Evolutionary conservation across 2,329 filamentous ascomycete species (phyloP).

Genomic region (Claviceps citrina): DNA sequence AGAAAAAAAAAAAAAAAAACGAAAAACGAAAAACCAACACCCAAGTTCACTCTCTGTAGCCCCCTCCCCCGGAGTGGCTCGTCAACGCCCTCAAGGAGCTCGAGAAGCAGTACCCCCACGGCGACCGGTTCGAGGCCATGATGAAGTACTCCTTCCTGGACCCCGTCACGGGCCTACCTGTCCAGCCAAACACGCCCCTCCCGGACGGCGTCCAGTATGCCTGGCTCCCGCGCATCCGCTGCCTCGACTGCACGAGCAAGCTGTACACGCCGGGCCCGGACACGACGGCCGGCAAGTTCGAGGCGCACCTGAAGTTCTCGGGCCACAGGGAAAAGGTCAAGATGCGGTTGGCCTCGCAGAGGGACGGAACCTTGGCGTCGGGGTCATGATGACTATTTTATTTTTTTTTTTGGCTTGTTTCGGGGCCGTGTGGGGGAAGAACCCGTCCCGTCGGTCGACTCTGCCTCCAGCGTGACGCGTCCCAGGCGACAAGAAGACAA

Average conservation of each 20-base stretch:
- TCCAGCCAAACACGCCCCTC: conserved; percentile 37
- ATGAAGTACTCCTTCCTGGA: conserved; percentile 86
- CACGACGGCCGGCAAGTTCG: conserved; percentile 76
- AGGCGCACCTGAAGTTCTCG: conserved; percentile 79
- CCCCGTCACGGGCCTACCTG: conserved; percentile 48
- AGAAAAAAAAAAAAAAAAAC: not conserved
- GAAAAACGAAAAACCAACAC: not conserved
- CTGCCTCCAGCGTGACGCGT: too few relatives aligned
- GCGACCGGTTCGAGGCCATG: conserved; percentile 68
- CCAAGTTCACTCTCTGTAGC: conserved; percentile 32
- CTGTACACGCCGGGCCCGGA: conserved; percentile 83
- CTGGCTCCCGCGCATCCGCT: conserved; percentile 79
- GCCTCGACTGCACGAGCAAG: conserved; percentile 84
- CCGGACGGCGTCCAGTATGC: conserved; percentile 57
- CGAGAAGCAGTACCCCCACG: conserved; percentile 52
- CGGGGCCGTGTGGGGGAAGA: too few relatives aligned
- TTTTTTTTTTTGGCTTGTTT: not conserved
- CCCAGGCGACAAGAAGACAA: not conserved
- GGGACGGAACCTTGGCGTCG: conserved; percentile 6
- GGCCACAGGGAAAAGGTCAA: conserved; percentile 57
- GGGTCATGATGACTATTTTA: not conserved
- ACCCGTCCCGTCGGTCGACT: too few relatives aligned
- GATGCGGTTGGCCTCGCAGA: conserved; percentile 15
- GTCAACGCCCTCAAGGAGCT: conserved; percentile 56
- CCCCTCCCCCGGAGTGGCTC: conserved; percentile 79